These are phyloP conservation scores for Ascochyta viciae-villosae DNA, from an alignment of 2,329 filamentous ascomycete genomes.

Conservation along the genomic window DNA sequence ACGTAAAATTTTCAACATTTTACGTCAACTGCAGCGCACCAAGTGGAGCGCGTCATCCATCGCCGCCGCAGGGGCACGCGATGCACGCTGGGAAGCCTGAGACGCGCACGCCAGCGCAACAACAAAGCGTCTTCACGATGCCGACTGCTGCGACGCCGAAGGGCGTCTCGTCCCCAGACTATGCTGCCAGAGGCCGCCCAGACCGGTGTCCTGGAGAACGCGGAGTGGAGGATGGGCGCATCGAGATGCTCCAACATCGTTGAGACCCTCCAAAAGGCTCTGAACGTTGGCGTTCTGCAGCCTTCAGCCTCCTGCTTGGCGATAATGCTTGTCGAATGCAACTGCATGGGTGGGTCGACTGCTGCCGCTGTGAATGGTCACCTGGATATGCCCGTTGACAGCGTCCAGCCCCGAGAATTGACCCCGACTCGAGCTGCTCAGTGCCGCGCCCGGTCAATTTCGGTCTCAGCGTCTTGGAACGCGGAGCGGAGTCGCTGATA, in stretches of 20 bases:
- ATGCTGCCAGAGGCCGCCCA: slow-evolving; percentile 4
- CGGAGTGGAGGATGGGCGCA: slow-evolving; percentile 1
- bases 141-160: slow-evolving; percentile 9
- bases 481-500: slow-evolving; percentile 12
- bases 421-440: slow-evolving; percentile 13
- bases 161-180: slow-evolving; percentile 13
- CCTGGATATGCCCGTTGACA: slow-evolving; percentile 14
- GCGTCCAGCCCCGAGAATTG: slow-evolving; percentile 10
- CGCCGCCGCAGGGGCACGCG: slow-evolving; percentile 12
- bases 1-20: slow-evolving; percentile 39
- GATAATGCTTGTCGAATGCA: slow-evolving; percentile 10
- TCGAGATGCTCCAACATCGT: neutral
- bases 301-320: slow-evolving; percentile 16
- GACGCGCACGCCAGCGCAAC: slow-evolving; percentile 12
- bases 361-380: slow-evolving; percentile 10
- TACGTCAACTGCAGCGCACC: slow-evolving; percentile 37
- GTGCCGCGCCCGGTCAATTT: slow-evolving; percentile 17
- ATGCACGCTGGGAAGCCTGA: slow-evolving; percentile 6
- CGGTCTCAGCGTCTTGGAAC: slow-evolving; percentile 15
- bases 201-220: slow-evolving; percentile 13
- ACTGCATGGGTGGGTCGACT: slow-evolving; percentile 10
- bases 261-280: neutral
- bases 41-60: slow-evolving; percentile 37
- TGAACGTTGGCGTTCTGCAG: slow-evolving; percentile 3
- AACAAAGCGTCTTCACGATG: slow-evolving; percentile 16